phyloP scores from a whole-genome alignment of 169 alveolate genomes.

The Theileria orientalis region DNA sequence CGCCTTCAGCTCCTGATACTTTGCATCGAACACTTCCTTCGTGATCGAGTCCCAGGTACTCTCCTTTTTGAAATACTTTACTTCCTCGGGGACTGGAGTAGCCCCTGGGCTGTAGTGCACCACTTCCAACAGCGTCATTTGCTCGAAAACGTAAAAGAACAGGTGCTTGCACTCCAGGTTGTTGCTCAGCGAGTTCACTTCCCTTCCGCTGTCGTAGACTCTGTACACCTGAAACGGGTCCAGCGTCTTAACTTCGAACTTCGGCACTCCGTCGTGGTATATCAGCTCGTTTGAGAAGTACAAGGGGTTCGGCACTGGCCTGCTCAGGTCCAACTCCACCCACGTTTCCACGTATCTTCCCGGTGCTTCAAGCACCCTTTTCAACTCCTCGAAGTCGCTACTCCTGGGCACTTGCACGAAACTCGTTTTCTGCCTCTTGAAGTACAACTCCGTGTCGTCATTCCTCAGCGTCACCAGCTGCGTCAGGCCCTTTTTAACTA shows the following conservation, averaged over 20 bases:
- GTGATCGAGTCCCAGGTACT: not conserved
- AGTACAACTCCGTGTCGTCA: not conserved
- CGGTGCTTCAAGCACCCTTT: not conserved
- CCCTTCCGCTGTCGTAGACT: not conserved
- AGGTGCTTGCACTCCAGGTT: not conserved
- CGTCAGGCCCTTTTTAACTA: not conserved
- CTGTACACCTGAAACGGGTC: not conserved
- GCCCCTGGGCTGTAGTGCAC: not conserved
- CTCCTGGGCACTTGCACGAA: not conserved
- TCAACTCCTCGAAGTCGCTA: not conserved
- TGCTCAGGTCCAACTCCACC: slow-evolving; percentile 6
- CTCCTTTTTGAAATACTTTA: not conserved
- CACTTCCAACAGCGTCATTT: not conserved
- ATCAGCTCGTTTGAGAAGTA: not conserved
- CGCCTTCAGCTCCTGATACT: not conserved
- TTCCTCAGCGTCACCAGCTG: not conserved
- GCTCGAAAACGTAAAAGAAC: not conserved
- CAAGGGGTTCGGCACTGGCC: not conserved
- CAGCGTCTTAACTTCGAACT: not conserved
- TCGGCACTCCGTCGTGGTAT: not conserved
- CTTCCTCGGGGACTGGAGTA: not conserved
- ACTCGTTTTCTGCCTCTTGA: not conserved
- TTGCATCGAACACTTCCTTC: not conserved
- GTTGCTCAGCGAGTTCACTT: not conserved
- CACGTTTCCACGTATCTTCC: not conserved